These are phyloP conservation scores for Pseudogymnoascus sp. DNA, from an alignment of 2,329 filamentous ascomycete species.

Conservation along the genomic window DNA sequence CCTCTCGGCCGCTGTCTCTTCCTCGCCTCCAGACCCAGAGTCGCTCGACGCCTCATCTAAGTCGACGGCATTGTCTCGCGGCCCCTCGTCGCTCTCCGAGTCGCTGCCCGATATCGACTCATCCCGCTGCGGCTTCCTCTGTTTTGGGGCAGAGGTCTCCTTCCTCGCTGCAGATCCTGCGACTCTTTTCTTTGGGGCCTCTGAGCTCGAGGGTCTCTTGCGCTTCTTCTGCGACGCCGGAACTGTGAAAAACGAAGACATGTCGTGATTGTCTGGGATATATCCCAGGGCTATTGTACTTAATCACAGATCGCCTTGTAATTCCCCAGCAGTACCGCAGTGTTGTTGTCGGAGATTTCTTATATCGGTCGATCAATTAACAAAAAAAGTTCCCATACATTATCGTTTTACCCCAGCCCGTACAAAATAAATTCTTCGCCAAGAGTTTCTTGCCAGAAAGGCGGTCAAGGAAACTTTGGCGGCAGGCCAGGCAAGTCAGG, in stretches of 20 bases:
- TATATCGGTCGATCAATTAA: not conserved
- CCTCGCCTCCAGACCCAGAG: conserved; percentile 63
- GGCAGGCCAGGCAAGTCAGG: conserved; percentile 9
- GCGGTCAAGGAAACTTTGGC: conserved; percentile 6
- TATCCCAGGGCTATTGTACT: not conserved
- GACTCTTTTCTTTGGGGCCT: conserved; percentile 52
- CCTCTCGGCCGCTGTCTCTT: conserved; percentile 84
- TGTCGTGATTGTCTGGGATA: conserved; percentile 30
- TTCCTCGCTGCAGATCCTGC: conserved; percentile 37
- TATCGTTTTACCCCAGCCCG: not conserved
- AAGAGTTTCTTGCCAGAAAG: conserved; percentile 10
- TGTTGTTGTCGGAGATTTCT: conserved; percentile 2
- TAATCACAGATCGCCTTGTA: conserved; percentile 4
- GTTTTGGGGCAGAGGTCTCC: conserved; percentile 35
- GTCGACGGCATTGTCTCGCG: conserved; percentile 40
- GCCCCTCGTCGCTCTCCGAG: conserved; percentile 55
- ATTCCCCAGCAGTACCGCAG: not conserved
- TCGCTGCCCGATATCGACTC: conserved; percentile 81
- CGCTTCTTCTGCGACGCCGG: conserved; percentile 85
- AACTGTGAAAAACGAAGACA: conserved; percentile 95
- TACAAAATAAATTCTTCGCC: conserved; percentile 12
- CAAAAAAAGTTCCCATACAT: not conserved
- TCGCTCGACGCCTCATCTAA: conserved; percentile 29
- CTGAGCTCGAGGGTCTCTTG: conserved; percentile 57
- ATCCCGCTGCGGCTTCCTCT: conserved; percentile 40